Base-by-base conservation (phyloP, 495 filamentous ascomycete species). In the Hamigera avellanea region DNA sequence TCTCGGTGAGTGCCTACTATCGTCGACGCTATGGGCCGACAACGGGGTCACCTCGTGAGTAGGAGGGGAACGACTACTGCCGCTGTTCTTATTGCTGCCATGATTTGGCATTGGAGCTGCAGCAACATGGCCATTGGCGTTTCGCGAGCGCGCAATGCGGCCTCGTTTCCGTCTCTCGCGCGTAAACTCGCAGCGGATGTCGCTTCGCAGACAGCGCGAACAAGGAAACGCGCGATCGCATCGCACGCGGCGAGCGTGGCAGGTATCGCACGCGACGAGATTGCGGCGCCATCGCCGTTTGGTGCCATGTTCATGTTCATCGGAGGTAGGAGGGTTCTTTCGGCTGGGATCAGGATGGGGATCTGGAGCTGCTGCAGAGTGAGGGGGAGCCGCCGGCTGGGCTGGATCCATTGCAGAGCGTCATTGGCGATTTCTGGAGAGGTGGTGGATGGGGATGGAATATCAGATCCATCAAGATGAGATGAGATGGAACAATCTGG, bases 191-290 rank as follows among this genome's bases (percentile, higher is more conserved):
- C 64, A 68, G 18, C 43, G 54, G 15, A 54, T 59, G 4, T 64
- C 58, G 42, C 62, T 62, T 19, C 62, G 59, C 10, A 64, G 50
- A 25, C 64, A 68, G 38, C 64, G 53, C 14, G 62, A 63, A 36
- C 64, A 68, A 9, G 64, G 64, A 30, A 68, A 68, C 2, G 61
- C 62, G 13, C 64, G 62, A 42, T 68, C 64, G 52, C 64, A 68
- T 44, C 62, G 56, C n/a, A 68, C 64, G 9, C 64, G 62, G 14
- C 64, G 64, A 4, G 54, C 45, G 31, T 68, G 64, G 37, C 64
- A 68, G 6, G 62, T 59, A 39, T 68, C 62, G 42, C 64, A 68
- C 17, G 64, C 64, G 10, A 68, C 59, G 26, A 57, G 57, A 37
- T 68, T 68, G 10, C 64, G 61, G 19, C 61, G 59, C 64, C 62